These are phyloP conservation scores for Fusarium heterosporum DNA, from an alignment of 2,329 filamentous ascomycete species.

Conservation along the genomic window DNA sequence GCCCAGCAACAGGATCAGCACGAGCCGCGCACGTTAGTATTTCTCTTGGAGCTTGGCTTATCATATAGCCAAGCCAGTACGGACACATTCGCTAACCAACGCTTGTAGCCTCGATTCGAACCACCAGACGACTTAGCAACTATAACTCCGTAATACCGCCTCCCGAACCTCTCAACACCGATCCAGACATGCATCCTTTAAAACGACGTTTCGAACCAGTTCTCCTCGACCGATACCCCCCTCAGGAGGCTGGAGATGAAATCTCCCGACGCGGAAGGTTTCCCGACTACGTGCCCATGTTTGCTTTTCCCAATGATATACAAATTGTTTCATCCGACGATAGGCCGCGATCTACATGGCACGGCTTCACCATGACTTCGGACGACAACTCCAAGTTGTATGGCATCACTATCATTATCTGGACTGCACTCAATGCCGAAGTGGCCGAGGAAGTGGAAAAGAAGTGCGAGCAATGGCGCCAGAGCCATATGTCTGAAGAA, in stretches of 20 bases:
- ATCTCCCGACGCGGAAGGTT: conserved; percentile 84
- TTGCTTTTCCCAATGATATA: conserved; percentile 98
- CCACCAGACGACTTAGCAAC: conserved; percentile 89
- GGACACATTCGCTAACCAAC: conserved; percentile 46
- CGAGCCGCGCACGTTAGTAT: conserved; percentile 49
- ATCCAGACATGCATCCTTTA: conserved; percentile 94
- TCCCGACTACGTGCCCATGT: conserved; percentile 99
- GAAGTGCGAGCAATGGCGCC: conserved; percentile 87
- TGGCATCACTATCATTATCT: conserved; percentile 90
- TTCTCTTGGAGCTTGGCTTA: not conserved
- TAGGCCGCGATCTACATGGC: conserved; percentile 95
- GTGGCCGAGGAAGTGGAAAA: conserved; percentile 86
- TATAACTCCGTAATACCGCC: conserved; percentile 98
- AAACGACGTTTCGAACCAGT: conserved; percentile 95
- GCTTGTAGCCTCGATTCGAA: conserved; percentile 71
- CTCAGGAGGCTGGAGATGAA: conserved; percentile 84
- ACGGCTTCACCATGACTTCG: conserved; percentile 97
- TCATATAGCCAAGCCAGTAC: not conserved
- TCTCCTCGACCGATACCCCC: conserved; percentile 93
- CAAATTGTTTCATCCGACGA: conserved; percentile 96
- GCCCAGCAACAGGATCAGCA: conserved; percentile 75
- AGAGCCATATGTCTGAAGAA: conserved; percentile 87
- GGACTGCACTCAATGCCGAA: conserved; percentile 85
- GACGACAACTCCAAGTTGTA: conserved; percentile 93
- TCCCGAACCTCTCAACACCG: conserved; percentile 88